Evolutionary conservation across 176 grass and related monocot genomes (phyloP), one percentile per base, ranked within the genome.

Genomic region (Puya raimondii): DNA sequence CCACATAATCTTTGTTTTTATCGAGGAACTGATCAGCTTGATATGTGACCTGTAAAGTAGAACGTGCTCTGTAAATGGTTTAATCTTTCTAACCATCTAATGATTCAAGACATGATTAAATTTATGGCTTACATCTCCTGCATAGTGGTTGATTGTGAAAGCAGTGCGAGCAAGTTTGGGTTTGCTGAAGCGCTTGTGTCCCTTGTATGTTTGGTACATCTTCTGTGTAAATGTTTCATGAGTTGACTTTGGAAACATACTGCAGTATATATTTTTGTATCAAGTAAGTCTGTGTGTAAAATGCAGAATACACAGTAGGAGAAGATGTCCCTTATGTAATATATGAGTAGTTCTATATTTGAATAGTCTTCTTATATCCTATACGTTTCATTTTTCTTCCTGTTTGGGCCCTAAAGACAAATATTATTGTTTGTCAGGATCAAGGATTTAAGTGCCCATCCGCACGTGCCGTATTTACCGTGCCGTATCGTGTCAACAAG

Each of bases 1-100:
- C 86, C n/a, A 96, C 92, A 82, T 96, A 96, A 66, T 96, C 92
- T 89, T 96, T 91, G 74, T 96, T 96, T 88, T 96, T 96, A 54
- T 96, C 92, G 76, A 91, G 92, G 80, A 96, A 96, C 0, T 85
- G 84, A 52, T 96, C 92, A 0, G 92, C 86, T 91, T 96, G 92
- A 71, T 96, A 96, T 50, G 83, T 85, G 15, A 96, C 92, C 92
- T 96, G 65, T 83, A 83, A 59, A 70, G 13, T 25, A 76, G 16
- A 76, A 75, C 20, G 33, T 67, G 58, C 4, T 66, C 4, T 73
- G 73, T n/a, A 73, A 61, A 73, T 6, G 25, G 48, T 4, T 79
- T 50, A 1, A 47, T 47, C 33, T 12, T 50, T 72, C 2, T 80
- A 74, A 12, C 59, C 51, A 50, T 21, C 54, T 70, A 70, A 18